phyloP scores from a whole-genome alignment of 2,329 filamentous ascomycete species.

The Colletotrichum tabaci region DNA sequence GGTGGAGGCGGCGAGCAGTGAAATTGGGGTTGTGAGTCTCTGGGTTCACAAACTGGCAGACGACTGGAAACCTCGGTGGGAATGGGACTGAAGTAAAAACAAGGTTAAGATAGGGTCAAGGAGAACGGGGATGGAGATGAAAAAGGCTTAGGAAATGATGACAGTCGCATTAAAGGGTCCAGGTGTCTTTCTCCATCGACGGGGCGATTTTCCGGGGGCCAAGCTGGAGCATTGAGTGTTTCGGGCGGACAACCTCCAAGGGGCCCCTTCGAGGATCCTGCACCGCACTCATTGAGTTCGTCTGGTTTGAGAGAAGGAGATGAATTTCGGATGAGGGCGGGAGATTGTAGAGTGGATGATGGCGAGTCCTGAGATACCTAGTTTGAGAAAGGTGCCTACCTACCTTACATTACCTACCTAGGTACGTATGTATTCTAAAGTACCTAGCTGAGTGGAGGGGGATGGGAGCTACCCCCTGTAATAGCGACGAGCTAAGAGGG shows the following conservation, averaged over 20 bases:
- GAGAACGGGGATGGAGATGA: not conserved
- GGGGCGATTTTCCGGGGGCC: conserved; percentile 27
- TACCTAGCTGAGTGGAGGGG: no score
- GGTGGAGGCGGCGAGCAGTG: not conserved
- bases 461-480: not conserved
- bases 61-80: not conserved
- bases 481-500: conserved; percentile 4
- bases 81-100: not conserved
- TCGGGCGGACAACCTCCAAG: conserved; percentile 28
- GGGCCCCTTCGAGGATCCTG: conserved; percentile 9
- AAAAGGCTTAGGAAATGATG: not conserved
- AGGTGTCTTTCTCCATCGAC: conserved; percentile 38
- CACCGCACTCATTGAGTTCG: conserved; percentile 14
- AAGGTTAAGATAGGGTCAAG: not conserved
- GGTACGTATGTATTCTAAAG: no score
- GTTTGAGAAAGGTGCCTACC: no score
- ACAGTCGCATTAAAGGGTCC: conserved; percentile 8
- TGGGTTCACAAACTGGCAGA: not conserved
- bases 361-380: not conserved
- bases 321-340: not conserved
- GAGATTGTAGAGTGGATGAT: not conserved
- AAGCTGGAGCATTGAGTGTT: conserved; percentile 40
- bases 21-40: not conserved
- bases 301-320: not conserved
- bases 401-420: no score